These are phyloP conservation scores for Alternaria postmessia DNA, from an alignment of 2,329 filamentous ascomycete species.

Conservation along the genomic window DNA sequence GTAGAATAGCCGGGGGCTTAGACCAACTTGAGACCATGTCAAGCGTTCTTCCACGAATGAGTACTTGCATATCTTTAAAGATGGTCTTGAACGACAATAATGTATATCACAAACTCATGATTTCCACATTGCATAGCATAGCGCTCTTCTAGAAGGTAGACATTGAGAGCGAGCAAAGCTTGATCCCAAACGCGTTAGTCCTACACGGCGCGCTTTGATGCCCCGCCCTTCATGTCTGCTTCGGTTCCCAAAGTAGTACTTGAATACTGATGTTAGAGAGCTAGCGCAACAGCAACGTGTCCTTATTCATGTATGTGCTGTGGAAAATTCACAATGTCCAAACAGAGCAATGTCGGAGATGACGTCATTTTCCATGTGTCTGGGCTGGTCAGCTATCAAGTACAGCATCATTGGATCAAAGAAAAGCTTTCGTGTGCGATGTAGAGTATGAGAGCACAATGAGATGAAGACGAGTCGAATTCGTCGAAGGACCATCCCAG, in stretches of 20 bases:
- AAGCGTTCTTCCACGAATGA: not conserved
- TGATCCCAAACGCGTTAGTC: not conserved
- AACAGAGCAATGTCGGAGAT: not conserved
- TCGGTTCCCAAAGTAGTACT: not conserved
- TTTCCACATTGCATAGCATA: not conserved
- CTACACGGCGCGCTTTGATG: not conserved
- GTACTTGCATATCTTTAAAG: too few species aligned
- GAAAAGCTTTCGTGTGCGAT: accelerated
- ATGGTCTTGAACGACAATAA: too few species aligned
- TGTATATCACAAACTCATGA: not conserved
- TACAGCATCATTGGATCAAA: not conserved
- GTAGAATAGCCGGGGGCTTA: not conserved
- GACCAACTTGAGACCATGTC: not conserved
- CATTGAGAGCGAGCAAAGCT: not conserved
- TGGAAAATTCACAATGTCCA: not conserved
- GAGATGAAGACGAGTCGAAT: not conserved
- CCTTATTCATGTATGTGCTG: not conserved
- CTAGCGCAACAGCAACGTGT: not conserved
- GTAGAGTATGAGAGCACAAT: not conserved
- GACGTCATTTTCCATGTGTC: not conserved
- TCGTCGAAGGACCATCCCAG: not conserved
- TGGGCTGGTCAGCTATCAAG: not conserved
- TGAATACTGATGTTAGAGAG: too few species aligned
- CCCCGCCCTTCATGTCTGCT: not conserved
- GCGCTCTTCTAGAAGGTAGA: not conserved